Conservation (phyloP, 2,329 filamentous ascomycete species). For the Epichloe coenophiala region DNA sequence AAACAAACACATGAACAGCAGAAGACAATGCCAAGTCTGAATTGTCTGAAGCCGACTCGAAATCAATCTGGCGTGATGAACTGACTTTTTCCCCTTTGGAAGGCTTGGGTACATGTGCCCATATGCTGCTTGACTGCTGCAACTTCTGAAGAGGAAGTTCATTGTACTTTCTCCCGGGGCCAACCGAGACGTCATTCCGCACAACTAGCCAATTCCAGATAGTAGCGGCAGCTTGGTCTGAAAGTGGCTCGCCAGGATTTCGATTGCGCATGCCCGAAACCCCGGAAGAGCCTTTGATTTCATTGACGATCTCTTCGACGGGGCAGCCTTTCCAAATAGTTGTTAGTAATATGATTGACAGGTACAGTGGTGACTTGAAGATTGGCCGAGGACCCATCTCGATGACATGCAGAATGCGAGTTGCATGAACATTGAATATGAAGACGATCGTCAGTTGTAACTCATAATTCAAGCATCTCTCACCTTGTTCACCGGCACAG, state of each 20-base stretch:
- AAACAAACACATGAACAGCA: conserved; percentile 29
- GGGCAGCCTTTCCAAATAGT: conserved; percentile 15
- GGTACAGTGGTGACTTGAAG: not conserved
- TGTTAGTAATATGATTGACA: not conserved
- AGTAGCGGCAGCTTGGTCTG: conserved; percentile 16
- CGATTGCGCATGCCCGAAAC: conserved; percentile 7
- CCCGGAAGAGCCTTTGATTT: conserved; percentile 16
- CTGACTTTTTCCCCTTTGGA: not conserved
- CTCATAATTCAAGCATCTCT: conserved; percentile 8
- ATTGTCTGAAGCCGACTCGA: not conserved
- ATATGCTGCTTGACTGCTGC: conserved; percentile 5
- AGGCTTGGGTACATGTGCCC: not conserved
- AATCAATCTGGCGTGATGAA: not conserved
- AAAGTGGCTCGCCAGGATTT: conserved; percentile 6
- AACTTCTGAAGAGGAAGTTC: conserved; percentile 25
- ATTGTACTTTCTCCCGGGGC: conserved; percentile 18
- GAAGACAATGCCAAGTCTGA: not conserved
- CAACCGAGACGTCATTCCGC: conserved; percentile 23
- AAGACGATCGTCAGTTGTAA: not conserved
- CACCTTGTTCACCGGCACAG: conserved; percentile 25
- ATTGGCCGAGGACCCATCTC: not conserved
- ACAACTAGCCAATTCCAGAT: conserved; percentile 25
- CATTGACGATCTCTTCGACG: conserved; percentile 18
- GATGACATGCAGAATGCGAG: not conserved
- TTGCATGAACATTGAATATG: not conserved